phyloP scores from a whole-genome alignment of 129 eudicot genomes.

The Flaveria brownii region DNA sequence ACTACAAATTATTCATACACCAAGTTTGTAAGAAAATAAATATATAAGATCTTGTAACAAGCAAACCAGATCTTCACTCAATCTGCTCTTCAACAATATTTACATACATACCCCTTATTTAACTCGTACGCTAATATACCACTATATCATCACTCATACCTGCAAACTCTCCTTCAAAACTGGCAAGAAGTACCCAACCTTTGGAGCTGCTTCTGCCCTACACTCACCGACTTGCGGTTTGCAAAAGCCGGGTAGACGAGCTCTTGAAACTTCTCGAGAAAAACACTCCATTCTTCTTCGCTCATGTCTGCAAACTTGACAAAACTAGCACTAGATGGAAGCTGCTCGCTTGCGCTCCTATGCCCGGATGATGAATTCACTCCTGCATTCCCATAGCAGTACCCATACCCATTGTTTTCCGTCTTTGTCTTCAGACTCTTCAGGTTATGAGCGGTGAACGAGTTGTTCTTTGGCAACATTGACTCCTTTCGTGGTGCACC shows the following conservation, averaged over 20 bases:
- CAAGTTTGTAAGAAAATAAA: constrained; percentile 13
- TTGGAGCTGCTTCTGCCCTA: constrained; percentile 59
- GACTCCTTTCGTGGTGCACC: constrained; percentile 1
- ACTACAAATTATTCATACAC: constrained; percentile 24
- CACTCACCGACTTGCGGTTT: constrained; percentile 45
- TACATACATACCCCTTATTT: constrained; percentile 23
- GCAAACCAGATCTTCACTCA: constrained; percentile 24
- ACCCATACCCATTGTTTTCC: constrained; percentile 27
- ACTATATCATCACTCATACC: background rate
- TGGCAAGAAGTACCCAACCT: constrained; percentile 60
- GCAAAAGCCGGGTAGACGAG: constrained; percentile 57
- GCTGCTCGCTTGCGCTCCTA: constrained; percentile 73
- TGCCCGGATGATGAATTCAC: constrained; percentile 59
- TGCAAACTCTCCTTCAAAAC: constrained; percentile 45
- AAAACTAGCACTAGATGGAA: constrained; percentile 60
- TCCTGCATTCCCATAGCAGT: constrained; percentile 15
- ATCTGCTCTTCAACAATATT: constrained; percentile 19
- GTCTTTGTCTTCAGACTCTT: constrained; percentile 44
- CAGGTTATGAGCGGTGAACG: constrained; percentile 19
- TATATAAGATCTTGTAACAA: background rate
- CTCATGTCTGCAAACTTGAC: constrained; percentile 68
- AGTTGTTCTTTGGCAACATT: constrained; percentile 26
- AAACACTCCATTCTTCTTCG: constrained; percentile 61
- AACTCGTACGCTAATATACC: background rate
- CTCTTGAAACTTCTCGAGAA: constrained; percentile 66